A percentile compares a stretch with the other conserved stretches of the same genome.
phyloP scores from a whole-genome alignment of 306 rosid species.

The Quercus gilva region DNA sequence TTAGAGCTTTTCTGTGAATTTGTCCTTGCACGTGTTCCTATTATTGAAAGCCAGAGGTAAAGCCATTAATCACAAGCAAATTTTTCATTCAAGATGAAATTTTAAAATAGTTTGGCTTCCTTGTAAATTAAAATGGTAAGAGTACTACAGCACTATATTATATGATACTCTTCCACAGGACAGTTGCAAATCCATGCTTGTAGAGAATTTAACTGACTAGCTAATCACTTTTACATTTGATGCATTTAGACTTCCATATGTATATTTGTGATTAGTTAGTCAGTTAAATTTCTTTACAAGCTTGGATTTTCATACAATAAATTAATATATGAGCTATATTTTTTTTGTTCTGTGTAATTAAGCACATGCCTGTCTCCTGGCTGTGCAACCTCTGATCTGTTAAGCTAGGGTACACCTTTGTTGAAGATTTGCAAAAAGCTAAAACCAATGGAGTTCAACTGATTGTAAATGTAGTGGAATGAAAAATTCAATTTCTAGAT shows the following conservation, averaged over 20 bases:
- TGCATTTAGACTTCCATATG: neutral
- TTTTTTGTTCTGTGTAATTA: neutral
- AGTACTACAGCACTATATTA: neutral
- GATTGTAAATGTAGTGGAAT: too few relatives aligned
- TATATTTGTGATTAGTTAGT: neutral
- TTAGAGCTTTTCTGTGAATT: constrained; percentile 96
- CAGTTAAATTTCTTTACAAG: neutral
- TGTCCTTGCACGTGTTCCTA: constrained; percentile 88
- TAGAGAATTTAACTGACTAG: too few relatives aligned
- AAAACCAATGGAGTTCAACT: neutral
- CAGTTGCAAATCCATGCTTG: neutral
- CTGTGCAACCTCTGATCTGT: neutral
- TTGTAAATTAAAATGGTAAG: constrained; percentile 12
- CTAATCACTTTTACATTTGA: neutral
- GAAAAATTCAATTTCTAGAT: too few relatives aligned
- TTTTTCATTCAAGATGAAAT: constrained; percentile 11
- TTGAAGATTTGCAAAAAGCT: neutral
- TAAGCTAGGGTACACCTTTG: neutral
- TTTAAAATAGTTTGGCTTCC: neutral
- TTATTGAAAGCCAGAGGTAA: constrained; percentile 86
- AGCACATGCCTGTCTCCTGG: neutral
- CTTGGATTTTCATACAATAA: neutral
- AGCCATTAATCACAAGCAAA: constrained; percentile 10
- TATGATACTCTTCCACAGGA: neutral
- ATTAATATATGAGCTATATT: neutral